These are phyloP conservation scores for Gossypium mustelinum DNA, from an alignment of 345 rosid species.

Conservation along the genomic window DNA sequence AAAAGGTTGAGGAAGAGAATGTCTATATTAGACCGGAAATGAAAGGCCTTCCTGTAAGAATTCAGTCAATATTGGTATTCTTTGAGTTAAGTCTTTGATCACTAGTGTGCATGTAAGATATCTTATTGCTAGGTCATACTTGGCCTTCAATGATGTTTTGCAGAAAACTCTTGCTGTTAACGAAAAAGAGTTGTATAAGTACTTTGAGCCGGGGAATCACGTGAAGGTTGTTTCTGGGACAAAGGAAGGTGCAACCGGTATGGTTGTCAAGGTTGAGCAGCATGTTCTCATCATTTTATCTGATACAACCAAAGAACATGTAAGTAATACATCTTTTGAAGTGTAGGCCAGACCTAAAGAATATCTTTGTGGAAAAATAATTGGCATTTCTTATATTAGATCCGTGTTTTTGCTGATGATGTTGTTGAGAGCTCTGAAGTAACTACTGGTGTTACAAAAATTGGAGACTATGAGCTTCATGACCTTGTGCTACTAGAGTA, in stretches of 20 bases:
- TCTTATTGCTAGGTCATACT: neutral
- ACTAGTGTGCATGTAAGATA: neutral
- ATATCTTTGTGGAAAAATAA: neutral
- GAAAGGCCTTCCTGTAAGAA: conserved; percentile 92
- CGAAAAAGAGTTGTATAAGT: conserved; percentile 86
- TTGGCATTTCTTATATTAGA: conserved; percentile 37
- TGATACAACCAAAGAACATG: conserved; percentile 93
- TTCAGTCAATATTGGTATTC: conserved; percentile 10
- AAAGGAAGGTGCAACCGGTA: conserved; percentile 93
- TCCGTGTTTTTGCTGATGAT: conserved; percentile 87
- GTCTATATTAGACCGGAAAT: conserved; percentile 79
- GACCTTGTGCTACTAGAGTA: conserved; percentile 94
- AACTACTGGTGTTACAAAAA: conserved; percentile 80
- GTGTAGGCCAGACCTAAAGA: neutral
- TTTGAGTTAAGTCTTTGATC: conserved; percentile 1
- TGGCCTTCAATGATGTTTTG: conserved; percentile 18
- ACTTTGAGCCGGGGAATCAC: conserved; percentile 95
- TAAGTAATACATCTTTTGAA: conserved; percentile 27
- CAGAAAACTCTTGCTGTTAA: conserved; percentile 88
- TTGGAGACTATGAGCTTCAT: conserved; percentile 93
- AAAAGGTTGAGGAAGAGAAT: conserved; percentile 55
- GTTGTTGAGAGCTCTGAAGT: conserved; percentile 99
- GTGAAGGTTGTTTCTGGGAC: conserved; percentile 94
- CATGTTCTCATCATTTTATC: conserved; percentile 85
- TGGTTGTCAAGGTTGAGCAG: conserved; percentile 96